Base-by-base conservation (phyloP, 2,329 filamentous ascomycete species). In the Elsinoe australis region DNA sequence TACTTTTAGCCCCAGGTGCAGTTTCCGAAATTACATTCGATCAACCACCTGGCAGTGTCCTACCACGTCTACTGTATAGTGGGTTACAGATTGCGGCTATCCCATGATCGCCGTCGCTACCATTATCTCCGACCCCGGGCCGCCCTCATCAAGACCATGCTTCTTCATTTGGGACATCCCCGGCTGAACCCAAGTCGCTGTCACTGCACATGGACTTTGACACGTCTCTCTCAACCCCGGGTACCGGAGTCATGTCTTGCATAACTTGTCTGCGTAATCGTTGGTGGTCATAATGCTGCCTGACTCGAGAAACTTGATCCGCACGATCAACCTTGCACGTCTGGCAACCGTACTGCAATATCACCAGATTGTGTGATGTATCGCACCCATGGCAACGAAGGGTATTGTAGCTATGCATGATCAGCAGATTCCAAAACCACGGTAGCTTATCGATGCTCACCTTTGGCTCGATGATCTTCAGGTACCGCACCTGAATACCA, bases 381-480 rank as follows among this genome's bases (percentile, higher is more conserved):
- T 61, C 92, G 80, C 19, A 98, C 92, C 92, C 92, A 98, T 0
- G 92, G 92, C 47, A 96, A 72, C 17, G 89, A 95, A 3, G 89
- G 89, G 65, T 98, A 98, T 92, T 98, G 92, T 55, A 96, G 71
- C 89, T 95, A 52, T 26, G n/a, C 52, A 46, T 36, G 18, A 33
- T 53, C 29, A 52, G 49, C 19, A 15, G 17, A 22, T 32, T 18
- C n/a, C n/a, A 24, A 9, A 22, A 9, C n/a, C n/a, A n/a, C n/a
- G n/a, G n/a, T n/a, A n/a, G n/a, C n/a, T n/a, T n/a, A n/a, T n/a
- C n/a, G n/a, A n/a, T n/a, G n/a, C 58, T 49, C 72, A 95, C 90
- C 87, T 98, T 98, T 38, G 92, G 92, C 70, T 98, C 92, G 55
- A 94, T 96, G 62, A 98, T 98, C 78, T 98, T 98, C 66, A 98